Evolutionary conservation across 2,329 filamentous ascomycete species (phyloP).

Genomic region (Phaeosphaeriaceae sp.): DNA sequence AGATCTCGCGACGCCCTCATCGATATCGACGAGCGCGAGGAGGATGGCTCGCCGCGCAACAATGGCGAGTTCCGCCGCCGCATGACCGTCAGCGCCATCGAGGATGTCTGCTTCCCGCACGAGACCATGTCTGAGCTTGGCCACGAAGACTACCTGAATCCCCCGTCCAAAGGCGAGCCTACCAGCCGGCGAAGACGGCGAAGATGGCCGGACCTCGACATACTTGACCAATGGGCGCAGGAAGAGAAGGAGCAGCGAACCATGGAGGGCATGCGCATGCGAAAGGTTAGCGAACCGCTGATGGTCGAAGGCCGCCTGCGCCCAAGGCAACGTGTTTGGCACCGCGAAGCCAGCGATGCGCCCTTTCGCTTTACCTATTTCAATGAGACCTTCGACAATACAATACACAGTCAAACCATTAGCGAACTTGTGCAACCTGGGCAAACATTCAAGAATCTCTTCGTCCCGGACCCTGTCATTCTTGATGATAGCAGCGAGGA

Average conservation of each 20-base stretch:
- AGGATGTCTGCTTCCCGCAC: constrained; percentile 91
- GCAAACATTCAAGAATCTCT: constrained; percentile 83
- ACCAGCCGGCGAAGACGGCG: constrained; percentile 57
- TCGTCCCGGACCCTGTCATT: constrained; percentile 79
- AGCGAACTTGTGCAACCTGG: constrained; percentile 90
- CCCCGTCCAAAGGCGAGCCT: constrained; percentile 53
- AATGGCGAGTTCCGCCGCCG: constrained; percentile 39
- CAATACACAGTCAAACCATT: constrained; percentile 94
- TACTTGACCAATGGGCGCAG: constrained; percentile 87
- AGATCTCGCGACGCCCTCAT: constrained; percentile 56
- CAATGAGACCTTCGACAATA: constrained; percentile 95
- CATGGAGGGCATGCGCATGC: constrained; percentile 77
- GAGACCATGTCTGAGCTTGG: constrained; percentile 80
- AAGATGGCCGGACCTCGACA: constrained; percentile 85
- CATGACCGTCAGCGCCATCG: constrained; percentile 68
- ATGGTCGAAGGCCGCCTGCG: constrained; percentile 88
- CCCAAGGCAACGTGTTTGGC: constrained; percentile 80
- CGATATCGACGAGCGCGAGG: constrained; percentile 63
- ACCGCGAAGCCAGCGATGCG: constrained; percentile 83
- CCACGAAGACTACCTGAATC: constrained; percentile 71
- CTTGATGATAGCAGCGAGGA: constrained; percentile 71
- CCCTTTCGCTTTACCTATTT: constrained; percentile 98
- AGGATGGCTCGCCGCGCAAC: constrained; percentile 45
- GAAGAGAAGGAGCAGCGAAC: constrained; percentile 89
- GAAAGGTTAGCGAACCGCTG: constrained; percentile 92